These are phyloP conservation scores for Galerina marginata DNA, from an alignment of 768 basidiomycete species.

Conservation along the genomic window DNA sequence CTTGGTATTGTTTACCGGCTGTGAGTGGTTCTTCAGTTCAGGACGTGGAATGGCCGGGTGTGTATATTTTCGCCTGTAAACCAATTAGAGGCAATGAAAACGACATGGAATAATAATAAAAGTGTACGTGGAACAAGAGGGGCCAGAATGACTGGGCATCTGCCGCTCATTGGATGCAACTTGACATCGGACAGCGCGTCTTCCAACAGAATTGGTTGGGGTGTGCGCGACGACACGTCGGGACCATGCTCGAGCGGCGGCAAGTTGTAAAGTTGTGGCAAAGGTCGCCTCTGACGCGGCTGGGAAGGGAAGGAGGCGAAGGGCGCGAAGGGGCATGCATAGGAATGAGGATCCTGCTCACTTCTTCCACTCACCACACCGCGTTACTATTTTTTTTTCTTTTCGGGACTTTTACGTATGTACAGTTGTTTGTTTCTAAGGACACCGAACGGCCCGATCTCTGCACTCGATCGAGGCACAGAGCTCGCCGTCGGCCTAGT, in stretches of 20 bases:
- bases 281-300: constrained; percentile 36
- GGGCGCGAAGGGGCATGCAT: constrained; percentile 57
- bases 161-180: constrained; percentile 10
- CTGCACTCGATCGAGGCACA: constrained; percentile 1
- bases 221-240: constrained; percentile 24
- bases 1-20: constrained; percentile 1
- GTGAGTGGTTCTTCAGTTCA: background rate
- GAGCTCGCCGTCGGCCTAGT: too few relatives aligned
- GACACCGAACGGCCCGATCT: background rate
- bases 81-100: background rate
- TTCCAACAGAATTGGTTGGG: constrained; percentile 5
- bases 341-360: constrained; percentile 29
- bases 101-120: background rate
- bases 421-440: constrained; percentile 14
- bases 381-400: constrained; percentile 4
- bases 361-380: background rate
- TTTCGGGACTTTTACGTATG: constrained; percentile 11
- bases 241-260: constrained; percentile 58
- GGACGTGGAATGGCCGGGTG: background rate
- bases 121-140: constrained; percentile 8
- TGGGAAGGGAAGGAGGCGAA: constrained; percentile 38
- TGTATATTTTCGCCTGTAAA: background rate
- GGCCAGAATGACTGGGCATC: background rate
- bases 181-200: constrained; percentile 14
- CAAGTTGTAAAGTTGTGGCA: constrained; percentile 47